Base-by-base conservation (phyloP, 768 basidiomycete species). In the Chiua virens region DNA sequence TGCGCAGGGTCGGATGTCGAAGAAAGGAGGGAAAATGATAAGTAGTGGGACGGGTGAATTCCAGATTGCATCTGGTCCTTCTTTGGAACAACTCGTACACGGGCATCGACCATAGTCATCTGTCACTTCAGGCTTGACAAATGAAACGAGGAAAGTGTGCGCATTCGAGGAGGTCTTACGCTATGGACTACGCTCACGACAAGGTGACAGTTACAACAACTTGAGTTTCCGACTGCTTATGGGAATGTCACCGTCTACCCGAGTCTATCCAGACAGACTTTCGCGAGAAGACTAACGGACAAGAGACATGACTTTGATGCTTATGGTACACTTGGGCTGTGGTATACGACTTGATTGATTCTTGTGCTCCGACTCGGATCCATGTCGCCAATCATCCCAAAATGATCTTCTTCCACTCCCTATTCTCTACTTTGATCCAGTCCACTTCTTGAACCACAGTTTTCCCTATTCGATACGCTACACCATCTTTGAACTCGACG, bases 1-100 rank as follows among this genome's bases (percentile, higher is more conserved):
- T 39, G 77, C 80, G 13, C 91, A 92, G 63, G 95, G 94, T 9
- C 79, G 89, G 45, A 70, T 89, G 50, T 81, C 83, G 49, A 95
- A 87, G 76, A 85, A 85, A 68, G 82, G 82, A 25, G 95, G 94
- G 20, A 74, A 80, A 47, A 83, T 91, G 80, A 73, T 81, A 54
- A 81, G 82, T 56, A 81, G 76, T 47, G 85, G 83, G 36, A 74
- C 76, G 17, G 79, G 79, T 25, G 91, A 93, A 66, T 93, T 92
- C 73, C 91, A 93, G 70, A 79, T 92, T 51, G 79, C 85, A 43
- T 78, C 82, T 22, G 80, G 81, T 3, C 69, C 77, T 58, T 78
- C 74, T n/a, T 63, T 90, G 58, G 85, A 85, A 64, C 82, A 77
- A 62, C 64, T 89, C 52, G 78, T 82, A 20, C 54, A 65, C 13